Base-by-base conservation (phyloP, 1,139 yeast genomes). In the Hemisphaericaspora xylanilytica region DNA sequence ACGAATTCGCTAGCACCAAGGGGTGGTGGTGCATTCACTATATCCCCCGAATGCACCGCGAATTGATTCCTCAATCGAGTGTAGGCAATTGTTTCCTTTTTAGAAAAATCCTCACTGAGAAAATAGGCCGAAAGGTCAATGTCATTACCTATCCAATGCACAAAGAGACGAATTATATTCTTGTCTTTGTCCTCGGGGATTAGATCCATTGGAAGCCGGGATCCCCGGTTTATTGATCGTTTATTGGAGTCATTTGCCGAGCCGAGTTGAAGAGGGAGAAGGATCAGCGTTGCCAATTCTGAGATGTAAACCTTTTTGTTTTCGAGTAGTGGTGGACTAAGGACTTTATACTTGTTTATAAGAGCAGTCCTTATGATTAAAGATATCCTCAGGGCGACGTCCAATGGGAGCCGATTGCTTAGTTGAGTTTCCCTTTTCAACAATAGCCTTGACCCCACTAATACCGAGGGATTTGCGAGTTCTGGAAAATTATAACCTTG, bases 1-100 rank as follows among this genome's bases (percentile, higher is more conserved):
- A 46, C 39, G 22, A 41, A 46, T 26, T 45, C 47, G 11, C 38
- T 32, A 3, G 49, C 50, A n/a, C 49, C 50, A 8, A 28, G 8
- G 6, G 45, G 45, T 3, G 28, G 27, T 3, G 49, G 50, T 8
- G 47, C 50, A 6, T 22, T n/a, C 4, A 28, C 21, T 14, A 46
- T 36, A 36, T 46, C 49, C n/a, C 49, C 50, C 5, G 49, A 46
- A 35, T 46, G 47, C 4, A 30, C 27, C 4, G 41, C 44, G 35
- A 13, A 36, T 3, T 14, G 21, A 11, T 12, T 24, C n/a, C 32
- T 41, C 8, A 45, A 16, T 12, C 37, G 28, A 5, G 4, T 2
- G 12, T 29, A 29, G 3, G 24, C 3, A 5, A 29, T 12, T 2
- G 22, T 10, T 4, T 38, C 29, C 9, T 15, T 39, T n/a, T 36